Percentiles rank a stretch among this genome's conserved stretches.
Conservation (phyloP, 2,329 filamentous ascomycete species). For the Lasiodiplodia sp. region DNA sequence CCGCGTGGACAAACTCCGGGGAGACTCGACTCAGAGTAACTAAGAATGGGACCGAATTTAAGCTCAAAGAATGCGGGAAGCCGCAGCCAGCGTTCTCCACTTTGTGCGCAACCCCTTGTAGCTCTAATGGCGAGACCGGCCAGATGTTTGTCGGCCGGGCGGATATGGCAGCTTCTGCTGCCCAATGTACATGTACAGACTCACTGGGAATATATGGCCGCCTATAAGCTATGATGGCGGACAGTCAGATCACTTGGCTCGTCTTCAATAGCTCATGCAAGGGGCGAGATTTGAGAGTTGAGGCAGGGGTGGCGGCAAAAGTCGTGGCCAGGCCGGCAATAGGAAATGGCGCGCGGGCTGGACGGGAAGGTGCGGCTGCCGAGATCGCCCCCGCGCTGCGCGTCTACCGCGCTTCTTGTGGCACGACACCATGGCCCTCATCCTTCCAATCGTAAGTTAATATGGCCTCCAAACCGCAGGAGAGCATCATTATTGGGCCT, state of each 20-base stretch:
- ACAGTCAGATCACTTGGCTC: background rate
- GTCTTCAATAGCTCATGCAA: background rate
- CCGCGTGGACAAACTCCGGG: background rate
- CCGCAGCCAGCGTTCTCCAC: conserved; percentile 2
- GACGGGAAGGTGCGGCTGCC: conserved; percentile 15
- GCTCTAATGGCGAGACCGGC: background rate
- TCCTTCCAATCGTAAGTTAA: conserved; percentile 17
- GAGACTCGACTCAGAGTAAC: background rate
- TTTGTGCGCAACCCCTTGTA: background rate
- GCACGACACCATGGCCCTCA: conserved; percentile 20
- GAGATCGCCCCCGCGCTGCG: conserved; percentile 17
- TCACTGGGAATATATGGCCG: too few species aligned
- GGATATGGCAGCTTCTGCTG: background rate
- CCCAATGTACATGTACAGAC: background rate
- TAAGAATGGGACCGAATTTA: background rate
- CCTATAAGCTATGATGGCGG: background rate
- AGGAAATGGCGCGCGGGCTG: background rate
- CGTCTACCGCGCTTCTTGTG: conserved; percentile 2
- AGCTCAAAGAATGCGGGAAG: background rate
- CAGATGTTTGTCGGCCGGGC: background rate
- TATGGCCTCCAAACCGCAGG: conserved; percentile 24
- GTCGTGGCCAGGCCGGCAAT: background rate
- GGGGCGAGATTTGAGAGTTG: background rate
- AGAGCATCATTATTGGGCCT: conserved; percentile 29
- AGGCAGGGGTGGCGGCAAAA: background rate